Evolutionary conservation across 2,329 filamentous ascomycete species (phyloP).

Genomic region (Pochonia chlamydosporia): DNA sequence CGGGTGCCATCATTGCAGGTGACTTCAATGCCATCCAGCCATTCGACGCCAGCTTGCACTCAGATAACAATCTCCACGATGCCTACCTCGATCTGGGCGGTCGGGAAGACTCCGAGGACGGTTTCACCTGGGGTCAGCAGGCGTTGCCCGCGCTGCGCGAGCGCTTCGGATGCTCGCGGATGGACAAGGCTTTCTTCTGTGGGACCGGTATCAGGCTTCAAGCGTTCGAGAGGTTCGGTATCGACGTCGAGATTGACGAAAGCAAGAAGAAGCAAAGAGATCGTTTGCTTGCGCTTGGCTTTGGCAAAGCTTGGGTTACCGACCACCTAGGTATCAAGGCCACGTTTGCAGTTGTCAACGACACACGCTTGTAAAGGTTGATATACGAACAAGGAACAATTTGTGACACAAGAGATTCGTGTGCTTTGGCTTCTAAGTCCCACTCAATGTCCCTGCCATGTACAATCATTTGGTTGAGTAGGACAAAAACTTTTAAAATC

Average conservation of each 20-base stretch:
- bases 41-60: constrained; percentile 43
- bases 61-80: constrained; percentile 43
- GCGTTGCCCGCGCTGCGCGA: constrained; percentile 31
- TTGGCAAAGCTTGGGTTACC: constrained; percentile 39
- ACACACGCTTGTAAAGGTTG: too few species aligned
- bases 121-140: constrained; percentile 55
- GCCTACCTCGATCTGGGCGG: constrained; percentile 47
- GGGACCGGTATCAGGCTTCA: constrained; percentile 25
- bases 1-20: constrained; percentile 42
- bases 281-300: constrained; percentile 16
- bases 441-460: too few species aligned
- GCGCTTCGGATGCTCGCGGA: constrained; percentile 42
- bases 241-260: constrained; percentile 33
- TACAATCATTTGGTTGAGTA: too few species aligned
- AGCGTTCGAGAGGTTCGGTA: constrained; percentile 41
- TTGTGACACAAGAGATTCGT: too few species aligned
- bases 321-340: constrained; percentile 14
- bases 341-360: too few species aligned
- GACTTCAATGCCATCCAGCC: constrained; percentile 54
- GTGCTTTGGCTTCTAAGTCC: too few species aligned
- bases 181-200: constrained; percentile 47
- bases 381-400: too few species aligned
- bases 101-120: constrained; percentile 41
- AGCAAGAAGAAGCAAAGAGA: constrained; percentile 23
- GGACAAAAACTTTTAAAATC: too few species aligned